Base-by-base conservation (phyloP, 164 flowering plant species). In the Piper betle region DNA sequence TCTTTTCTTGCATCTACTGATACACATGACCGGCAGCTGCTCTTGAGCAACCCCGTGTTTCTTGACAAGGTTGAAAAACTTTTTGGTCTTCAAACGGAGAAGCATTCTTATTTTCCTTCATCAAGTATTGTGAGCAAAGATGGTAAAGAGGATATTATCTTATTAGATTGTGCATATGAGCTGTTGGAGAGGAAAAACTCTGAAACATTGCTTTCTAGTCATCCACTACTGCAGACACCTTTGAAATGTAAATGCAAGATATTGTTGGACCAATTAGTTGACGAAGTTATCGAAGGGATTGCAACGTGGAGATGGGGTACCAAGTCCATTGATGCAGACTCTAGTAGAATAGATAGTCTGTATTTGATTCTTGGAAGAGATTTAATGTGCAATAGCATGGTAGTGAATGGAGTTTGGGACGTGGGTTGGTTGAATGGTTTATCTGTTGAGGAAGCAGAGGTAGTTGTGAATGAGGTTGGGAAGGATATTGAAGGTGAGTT, bases 151-250 rank as follows among this genome's bases (percentile, higher is more conserved):
- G 59, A 68, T 59, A 3, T 38, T 12, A 72, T 86, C 66, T 54
- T 68, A 33, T 39, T 84, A 17, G 88, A 86, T 61, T 88, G 71
- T 64, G 88, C 92, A 46, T 71, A 74, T 15, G 96, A 91, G 68
- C 62, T 86, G 41, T 33, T 77, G 64, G 78, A 74, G 25, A 70
- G 70, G 4, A 82, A 67, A 73, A 76, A 74, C 72, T 57, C 6
- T 54, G 68, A 40, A 19, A 61, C 39, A 33, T 69, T 72, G 18
- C 68, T 54, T 58, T 39, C 4, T 7, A 25, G 15, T 5, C 59
- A 65, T 58, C 71, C 62, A 19, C 53, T 60, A 19, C 16, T 57
- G 13, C 19, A 17, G 46, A 43, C 54, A 39, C 46, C 19, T 13
- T 1, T 57, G 42, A 53, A 41, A 10, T 59, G 65, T 1, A 72